Evolutionary conservation across 2,329 filamentous ascomycete species (phyloP), one percentile per base, ranked within the genome.

Genomic region (Claviceps purpurea): DNA sequence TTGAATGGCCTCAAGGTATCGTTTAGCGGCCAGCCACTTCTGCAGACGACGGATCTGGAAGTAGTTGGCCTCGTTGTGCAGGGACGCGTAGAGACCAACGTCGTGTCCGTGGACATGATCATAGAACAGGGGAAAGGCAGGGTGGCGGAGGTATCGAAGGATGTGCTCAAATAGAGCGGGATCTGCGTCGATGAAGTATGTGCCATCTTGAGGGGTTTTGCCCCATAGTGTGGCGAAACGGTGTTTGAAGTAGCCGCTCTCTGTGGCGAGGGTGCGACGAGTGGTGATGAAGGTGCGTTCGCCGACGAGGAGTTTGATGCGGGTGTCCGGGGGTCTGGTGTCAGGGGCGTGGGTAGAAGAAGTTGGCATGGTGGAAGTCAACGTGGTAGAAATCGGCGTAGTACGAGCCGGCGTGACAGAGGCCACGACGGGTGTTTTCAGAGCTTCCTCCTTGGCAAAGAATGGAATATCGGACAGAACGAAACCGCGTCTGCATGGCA

Each of bases 151-250:
- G 56, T 64, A 67, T 14, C 61, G 58, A 34, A 69, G 59, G 50
- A 70, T 57, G 49, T 70, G 61, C 14, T 57, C 54, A 55, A 72
- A 71, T 5, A 67, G 50, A 3, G 60, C 59, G 0, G 64, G 61
- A 51, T 71, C 68, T 0, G 63, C 62, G 54, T 71, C 68, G 39
- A 72, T 52, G 56, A 70, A 70, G 58, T 67, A 68, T 14, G 63
- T 49, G 18, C 54, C 52, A 20, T 66, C 58, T 4, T 54, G 43
- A 14, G 56, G 51, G 2, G 41, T 16, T 6, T 5, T 14, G 22
- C 7, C 13, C 48, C 48, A 48, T 38, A 1, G 2, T 4, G 13
- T 8, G 1, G 46, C 22, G 34, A 48, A 37, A 20, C 38, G 46
- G 2, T 34, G 24, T 39, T 11, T 13, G 3, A 48, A 48, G 14